Percentiles rank a stretch among this genome's conserved stretches.
phyloP scores from a whole-genome alignment of 345 rosid genomes.

The Eucalyptus paniculata region DNA sequence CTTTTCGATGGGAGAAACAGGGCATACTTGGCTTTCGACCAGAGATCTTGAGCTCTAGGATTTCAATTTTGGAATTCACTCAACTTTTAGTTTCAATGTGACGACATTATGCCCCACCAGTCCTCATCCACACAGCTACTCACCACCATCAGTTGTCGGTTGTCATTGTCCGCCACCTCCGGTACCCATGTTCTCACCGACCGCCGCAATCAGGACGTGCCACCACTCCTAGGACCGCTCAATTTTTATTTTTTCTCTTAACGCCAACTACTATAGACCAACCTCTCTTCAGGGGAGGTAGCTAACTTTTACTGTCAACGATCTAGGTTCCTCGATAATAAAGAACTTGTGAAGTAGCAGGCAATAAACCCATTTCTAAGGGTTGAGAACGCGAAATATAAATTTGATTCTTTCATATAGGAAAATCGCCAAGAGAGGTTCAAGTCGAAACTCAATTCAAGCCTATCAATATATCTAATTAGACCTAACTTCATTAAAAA shows the following conservation, averaged over 20 bases:
- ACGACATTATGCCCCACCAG: background rate
- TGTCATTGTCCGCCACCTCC: background rate
- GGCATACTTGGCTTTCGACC: background rate
- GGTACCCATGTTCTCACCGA: background rate
- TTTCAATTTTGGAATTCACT: background rate
- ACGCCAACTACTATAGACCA: background rate
- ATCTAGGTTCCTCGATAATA: background rate
- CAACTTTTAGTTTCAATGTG: background rate
- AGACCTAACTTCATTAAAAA: background rate
- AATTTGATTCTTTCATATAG: fast-evolving
- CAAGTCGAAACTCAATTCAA: fast-evolving
- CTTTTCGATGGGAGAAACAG: background rate
- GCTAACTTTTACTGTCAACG: background rate
- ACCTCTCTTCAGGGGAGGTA: background rate
- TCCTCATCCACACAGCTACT: background rate
- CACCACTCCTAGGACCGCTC: background rate
- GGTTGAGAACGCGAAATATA: fast-evolving
- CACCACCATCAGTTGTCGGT: background rate
- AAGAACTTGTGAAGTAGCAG: background rate
- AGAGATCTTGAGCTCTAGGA: background rate
- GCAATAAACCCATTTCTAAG: background rate
- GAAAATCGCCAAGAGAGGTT: background rate
- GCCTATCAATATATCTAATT: background rate
- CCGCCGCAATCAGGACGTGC: background rate
- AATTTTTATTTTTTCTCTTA: background rate